Evolutionary conservation across 2,329 filamentous ascomycete genomes (phyloP).

Genomic region (Paraphoma sp.): DNA sequence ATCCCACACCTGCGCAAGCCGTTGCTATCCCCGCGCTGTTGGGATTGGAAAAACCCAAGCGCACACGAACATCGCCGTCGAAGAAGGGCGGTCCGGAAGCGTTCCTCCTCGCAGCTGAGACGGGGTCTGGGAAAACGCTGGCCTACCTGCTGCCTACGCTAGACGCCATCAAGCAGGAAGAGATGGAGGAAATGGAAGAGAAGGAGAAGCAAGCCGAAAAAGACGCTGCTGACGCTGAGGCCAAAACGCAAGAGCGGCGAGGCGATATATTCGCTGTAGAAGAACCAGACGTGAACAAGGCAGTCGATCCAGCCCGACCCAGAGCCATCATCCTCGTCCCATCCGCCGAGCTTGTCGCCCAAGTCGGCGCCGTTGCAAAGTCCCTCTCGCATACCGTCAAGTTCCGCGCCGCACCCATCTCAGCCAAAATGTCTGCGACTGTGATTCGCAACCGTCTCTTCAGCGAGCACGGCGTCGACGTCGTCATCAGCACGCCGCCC

Average conservation of each 20-base stretch:
- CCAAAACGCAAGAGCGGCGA: constrained; percentile 31
- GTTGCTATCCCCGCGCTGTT: constrained; percentile 86
- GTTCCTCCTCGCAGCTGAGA: constrained; percentile 92
- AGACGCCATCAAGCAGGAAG: constrained; percentile 80
- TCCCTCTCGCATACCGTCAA: constrained; percentile 83
- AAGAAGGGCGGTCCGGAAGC: constrained; percentile 58
- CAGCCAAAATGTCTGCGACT: constrained; percentile 75
- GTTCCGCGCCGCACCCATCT: constrained; percentile 83
- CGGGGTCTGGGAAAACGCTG: constrained; percentile 94
- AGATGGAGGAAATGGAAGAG: constrained; percentile 58
- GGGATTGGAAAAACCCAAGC: constrained; percentile 56
- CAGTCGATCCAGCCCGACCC: constrained; percentile 79
- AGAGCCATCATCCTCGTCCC: constrained; percentile 87
- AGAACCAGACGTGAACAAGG: constrained; percentile 59
- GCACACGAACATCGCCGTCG: constrained; percentile 29
- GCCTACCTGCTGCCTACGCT: constrained; percentile 88
- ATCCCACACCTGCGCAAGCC: constrained; percentile 87
- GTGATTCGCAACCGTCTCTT: constrained; percentile 88
- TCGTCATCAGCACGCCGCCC: constrained; percentile 88
- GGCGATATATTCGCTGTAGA: constrained; percentile 67
- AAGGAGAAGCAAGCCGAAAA: constrained; percentile 58
- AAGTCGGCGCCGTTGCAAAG: constrained; percentile 84
- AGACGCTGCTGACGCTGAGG: constrained; percentile 58
- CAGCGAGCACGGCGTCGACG: constrained; percentile 78
- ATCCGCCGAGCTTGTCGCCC: constrained; percentile 87